Evolutionary conservation across 106 monocot species (phyloP).

Genomic region (Allium sativum): DNA sequence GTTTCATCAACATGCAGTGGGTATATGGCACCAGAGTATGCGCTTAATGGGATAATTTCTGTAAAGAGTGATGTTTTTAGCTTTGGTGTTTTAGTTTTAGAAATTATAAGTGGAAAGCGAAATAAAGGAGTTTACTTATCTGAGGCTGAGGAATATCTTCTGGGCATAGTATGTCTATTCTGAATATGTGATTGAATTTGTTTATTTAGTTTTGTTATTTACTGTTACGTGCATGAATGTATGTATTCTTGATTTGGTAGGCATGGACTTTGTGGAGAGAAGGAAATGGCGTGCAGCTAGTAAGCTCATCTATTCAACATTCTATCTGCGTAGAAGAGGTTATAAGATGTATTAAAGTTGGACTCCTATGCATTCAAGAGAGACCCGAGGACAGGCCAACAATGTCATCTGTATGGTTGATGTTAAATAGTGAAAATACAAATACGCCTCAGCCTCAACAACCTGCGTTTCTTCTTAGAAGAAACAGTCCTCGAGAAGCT

Average conservation of each 20-base stretch:
- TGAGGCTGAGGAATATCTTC: constrained; percentile 7
- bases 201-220: neutral
- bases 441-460: constrained; percentile 17
- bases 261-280: constrained; percentile 29
- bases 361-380: constrained; percentile 32
- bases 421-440: constrained; percentile 17
- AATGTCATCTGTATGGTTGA: constrained; percentile 26
- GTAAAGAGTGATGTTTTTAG: constrained; percentile 29
- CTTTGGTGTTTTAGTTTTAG: constrained; percentile 23
- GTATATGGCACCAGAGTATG: constrained; percentile 32
- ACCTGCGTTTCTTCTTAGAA: constrained; percentile 15
- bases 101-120: constrained; percentile 22
- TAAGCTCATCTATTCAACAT: constrained; percentile 4
- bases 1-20: constrained; percentile 7
- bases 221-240: neutral
- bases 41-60: constrained; percentile 19
- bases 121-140: constrained; percentile 7
- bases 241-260: constrained; percentile 4
- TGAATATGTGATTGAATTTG: neutral
- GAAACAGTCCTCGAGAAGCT: neutral
- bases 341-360: constrained; percentile 28
- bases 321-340: constrained; percentile 5
- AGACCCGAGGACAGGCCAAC: constrained; percentile 25
- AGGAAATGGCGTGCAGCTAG: constrained; percentile 12
- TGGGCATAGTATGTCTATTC: constrained; percentile 14